Evolutionary conservation across 1,284 basidiomycete species (phyloP).

Genomic region (Malassezia brasiliensis): DNA sequence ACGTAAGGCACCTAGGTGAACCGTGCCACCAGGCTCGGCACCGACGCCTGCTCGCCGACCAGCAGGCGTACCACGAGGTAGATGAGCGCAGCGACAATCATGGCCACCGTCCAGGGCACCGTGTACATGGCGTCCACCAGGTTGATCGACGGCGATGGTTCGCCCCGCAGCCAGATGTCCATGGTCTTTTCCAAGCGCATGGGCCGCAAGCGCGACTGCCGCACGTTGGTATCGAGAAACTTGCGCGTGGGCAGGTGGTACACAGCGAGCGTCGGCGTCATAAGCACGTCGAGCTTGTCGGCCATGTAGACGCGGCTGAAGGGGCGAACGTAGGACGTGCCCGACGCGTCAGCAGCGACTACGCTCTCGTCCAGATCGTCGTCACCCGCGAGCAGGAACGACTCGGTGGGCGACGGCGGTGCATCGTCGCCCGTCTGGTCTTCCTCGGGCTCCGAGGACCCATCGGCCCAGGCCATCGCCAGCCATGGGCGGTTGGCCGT

Average conservation of each 20-base stretch:
- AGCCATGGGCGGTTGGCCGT: conserved; percentile 45
- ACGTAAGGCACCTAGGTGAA: conserved; percentile 16
- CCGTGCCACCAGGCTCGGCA: not conserved
- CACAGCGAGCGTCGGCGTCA: conserved; percentile 45
- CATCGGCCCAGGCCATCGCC: conserved; percentile 49
- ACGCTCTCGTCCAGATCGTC: conserved; percentile 47
- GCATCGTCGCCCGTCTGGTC: not conserved
- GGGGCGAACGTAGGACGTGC: conserved; percentile 47
- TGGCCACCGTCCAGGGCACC: conserved; percentile 6
- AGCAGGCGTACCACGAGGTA: not conserved
- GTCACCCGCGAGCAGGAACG: conserved; percentile 48
- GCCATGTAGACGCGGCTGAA: conserved; percentile 49
- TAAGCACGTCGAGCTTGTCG: conserved; percentile 46
- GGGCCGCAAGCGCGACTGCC: conserved; percentile 25
- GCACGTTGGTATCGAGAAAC: conserved; percentile 44
- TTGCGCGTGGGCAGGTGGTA: conserved; percentile 40
- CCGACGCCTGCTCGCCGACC: conserved; percentile 1
- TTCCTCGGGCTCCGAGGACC: conserved; percentile 26
- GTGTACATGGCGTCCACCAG: conserved; percentile 3
- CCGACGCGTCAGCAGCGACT: conserved; percentile 30
- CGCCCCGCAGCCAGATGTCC: conserved; percentile 6
- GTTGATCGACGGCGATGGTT: conserved; percentile 7
- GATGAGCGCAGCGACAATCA: not conserved
- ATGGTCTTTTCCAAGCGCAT: conserved; percentile 4
- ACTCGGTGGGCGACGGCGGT: not conserved